phyloP scores from a whole-genome alignment of 1,284 basidiomycete species.

The Marasmius fiardii region DNA sequence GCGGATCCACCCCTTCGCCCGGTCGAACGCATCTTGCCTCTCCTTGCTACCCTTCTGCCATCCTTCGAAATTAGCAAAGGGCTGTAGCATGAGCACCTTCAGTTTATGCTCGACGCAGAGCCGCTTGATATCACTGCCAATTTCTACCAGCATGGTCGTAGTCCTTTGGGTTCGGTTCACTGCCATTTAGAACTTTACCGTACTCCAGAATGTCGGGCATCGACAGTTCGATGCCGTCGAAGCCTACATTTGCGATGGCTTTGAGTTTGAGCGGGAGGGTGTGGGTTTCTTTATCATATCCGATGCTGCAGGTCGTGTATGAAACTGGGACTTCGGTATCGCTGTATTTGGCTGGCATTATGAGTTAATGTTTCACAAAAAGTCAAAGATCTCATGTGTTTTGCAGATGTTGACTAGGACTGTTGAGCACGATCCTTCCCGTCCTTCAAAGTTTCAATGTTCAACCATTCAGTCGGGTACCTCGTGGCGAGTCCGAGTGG shows the following conservation, averaged over 20 bases:
- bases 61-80: slow-evolving; percentile 6
- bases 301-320: neutral
- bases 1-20: slow-evolving; percentile 2
- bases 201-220: neutral
- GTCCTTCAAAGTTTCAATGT: no score
- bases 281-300: neutral
- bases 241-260: slow-evolving; percentile 2
- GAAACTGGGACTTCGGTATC: neutral
- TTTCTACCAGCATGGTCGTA: neutral
- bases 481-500: no score
- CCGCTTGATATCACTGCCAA: neutral
- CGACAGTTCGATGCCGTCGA: slow-evolving; percentile 2
- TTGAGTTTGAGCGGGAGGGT: neutral
- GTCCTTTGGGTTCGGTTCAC: neutral
- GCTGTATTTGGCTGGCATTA: neutral
- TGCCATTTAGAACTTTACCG: neutral
- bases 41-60: slow-evolving; percentile 1
- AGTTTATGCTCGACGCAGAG: neutral
- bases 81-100: slow-evolving; percentile 1
- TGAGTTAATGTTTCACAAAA: no score
- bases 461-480: no score
- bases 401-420: no score
- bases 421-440: no score
- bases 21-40: slow-evolving; percentile 1
- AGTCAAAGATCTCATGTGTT: no score